Base-by-base conservation (phyloP, 306 rosid species). In the Glycine soja region DNA sequence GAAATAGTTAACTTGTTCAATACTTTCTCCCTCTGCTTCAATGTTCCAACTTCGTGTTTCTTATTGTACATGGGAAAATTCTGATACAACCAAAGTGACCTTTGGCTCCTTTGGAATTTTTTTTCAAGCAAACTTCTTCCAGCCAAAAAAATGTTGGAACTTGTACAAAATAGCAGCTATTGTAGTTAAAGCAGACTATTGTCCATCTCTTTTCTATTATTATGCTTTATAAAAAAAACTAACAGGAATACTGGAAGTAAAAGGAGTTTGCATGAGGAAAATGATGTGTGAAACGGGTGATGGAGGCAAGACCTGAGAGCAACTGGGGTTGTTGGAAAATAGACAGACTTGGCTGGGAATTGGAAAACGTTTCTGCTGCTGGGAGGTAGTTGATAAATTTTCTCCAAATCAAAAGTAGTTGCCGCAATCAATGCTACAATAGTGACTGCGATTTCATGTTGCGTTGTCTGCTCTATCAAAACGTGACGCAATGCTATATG, bases 1-100 rank as follows among this genome's bases (percentile, higher is more conserved):
- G 40, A 93, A 93, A 88, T 95, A 91, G 84, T 46, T 12, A 66
- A 48, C 74, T 71, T n/a, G 42, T 32, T 43, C 16, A 68, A 11
- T 52, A 16, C 67, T 50, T 71, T 70, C 15, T 72, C 54, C 70
- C 46, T 47, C 24, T 73, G 59, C 74, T 15, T 14, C 15, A 8
- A 14, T 24, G 51, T 40, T 7, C 67, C 61, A 61, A 30, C 72
- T 42, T 79, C 16, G 51, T 53, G 52, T 72, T 46, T 82, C 43
- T 70, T 19, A 10, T 18, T 71, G 76, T 69, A 61, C 61, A 83
- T 70, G 38, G 15, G 16, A 72, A 77, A 71, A 24, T 4, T 59
- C 50, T 79, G 75, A 68, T 76, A 78, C 62, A 36, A 74, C 82
- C 71, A 51, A 56, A 65, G 80, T 70, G 66, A 72, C 79, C 86